Evolutionary conservation across 2,329 filamentous ascomycete species (phyloP).

Genomic region (Fusarium torreyae): DNA sequence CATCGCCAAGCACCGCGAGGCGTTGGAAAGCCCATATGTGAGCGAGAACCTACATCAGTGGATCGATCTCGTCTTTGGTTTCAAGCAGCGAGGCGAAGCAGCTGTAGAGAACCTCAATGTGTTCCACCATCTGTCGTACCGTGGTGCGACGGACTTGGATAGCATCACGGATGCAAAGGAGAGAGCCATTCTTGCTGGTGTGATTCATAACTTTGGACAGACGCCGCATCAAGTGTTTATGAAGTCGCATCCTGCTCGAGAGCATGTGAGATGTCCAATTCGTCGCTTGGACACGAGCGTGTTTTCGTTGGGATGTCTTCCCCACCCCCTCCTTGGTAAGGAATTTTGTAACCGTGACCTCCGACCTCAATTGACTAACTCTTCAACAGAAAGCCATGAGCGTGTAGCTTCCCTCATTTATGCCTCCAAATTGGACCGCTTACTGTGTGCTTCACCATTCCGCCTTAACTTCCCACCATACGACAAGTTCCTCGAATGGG

Average conservation of each 20-base stretch:
- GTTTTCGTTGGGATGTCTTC: slow-evolving; percentile 81
- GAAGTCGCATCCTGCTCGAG: slow-evolving; percentile 82
- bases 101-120: slow-evolving; percentile 94
- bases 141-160: slow-evolving; percentile 93
- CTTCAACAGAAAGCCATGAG: slow-evolving; percentile 74
- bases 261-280: slow-evolving; percentile 74
- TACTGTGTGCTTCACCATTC: slow-evolving; percentile 88
- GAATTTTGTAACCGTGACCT: slow-evolving; percentile 12
- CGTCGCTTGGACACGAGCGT: slow-evolving; percentile 84
- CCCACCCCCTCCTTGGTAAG: slow-evolving; percentile 80
- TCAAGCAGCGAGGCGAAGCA: slow-evolving; percentile 92
- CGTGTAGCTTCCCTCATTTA: slow-evolving; percentile 85
- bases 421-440: slow-evolving; percentile 82
- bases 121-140: slow-evolving; percentile 96
- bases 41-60: slow-evolving; percentile 91
- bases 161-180: slow-evolving; percentile 91
- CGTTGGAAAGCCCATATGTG: slow-evolving; percentile 92
- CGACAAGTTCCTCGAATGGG: slow-evolving; percentile 96
- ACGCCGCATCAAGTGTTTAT: slow-evolving; percentile 96
- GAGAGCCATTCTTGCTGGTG: slow-evolving; percentile 88
- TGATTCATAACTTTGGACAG: slow-evolving; percentile 99
- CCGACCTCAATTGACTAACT: neutral
- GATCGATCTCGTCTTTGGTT: slow-evolving; percentile 97
- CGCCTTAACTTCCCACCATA: slow-evolving; percentile 91
- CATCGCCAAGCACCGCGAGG: slow-evolving; percentile 95